Evolutionary conservation across 1,284 basidiomycete species (phyloP), one percentile per base, ranked within the genome.

Genomic region (Phaffia rhodozyma): DNA sequence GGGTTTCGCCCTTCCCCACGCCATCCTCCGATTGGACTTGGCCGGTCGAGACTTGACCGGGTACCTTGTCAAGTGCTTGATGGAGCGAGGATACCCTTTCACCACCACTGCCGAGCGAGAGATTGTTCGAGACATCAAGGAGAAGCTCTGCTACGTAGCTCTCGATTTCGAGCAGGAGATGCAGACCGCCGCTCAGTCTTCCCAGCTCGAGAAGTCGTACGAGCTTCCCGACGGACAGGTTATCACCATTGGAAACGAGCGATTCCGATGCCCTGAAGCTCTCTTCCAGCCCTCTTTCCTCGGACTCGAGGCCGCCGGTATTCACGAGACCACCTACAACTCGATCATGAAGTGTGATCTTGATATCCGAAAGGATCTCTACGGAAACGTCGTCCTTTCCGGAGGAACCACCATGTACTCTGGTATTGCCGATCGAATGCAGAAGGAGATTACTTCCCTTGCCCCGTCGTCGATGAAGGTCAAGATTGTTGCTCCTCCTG

Each of bases 351-450:
- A 83, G 80, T 84, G 83, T 75, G 83, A 84, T 75, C 74, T 84
- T 69, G 76, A 89, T 77, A 85, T 89, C 68, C 84, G 87, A 78
- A 87, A 89, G 73, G 89, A 92, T 72, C 82, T 96, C 63, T 94
- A 93, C 79, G 87, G 87, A 55, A 65, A 65, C 63, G 86, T 96
- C 69, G 91, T 94, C 74, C 84, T 96, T 72, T 94, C 91, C 62
- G 92, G 92, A 75, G 91, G 92, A 78, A 92, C 89, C 68, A 96
- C 91, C 73, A 94, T 96, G 91, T 94, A 91, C 86, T 87, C 91
- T 69, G 92, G 92, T 81, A 92, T 96, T 70, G 75, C 91, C 72
- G 92, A 97, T 79, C 88, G 93, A 74, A 94, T 97, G 91, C 91
- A 93, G 81, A 94, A 93, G 82, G 93, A 97, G 80, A 83, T 97